Base-by-base conservation (phyloP, 345 rosid genomes). In the Pistacia vera region DNA sequence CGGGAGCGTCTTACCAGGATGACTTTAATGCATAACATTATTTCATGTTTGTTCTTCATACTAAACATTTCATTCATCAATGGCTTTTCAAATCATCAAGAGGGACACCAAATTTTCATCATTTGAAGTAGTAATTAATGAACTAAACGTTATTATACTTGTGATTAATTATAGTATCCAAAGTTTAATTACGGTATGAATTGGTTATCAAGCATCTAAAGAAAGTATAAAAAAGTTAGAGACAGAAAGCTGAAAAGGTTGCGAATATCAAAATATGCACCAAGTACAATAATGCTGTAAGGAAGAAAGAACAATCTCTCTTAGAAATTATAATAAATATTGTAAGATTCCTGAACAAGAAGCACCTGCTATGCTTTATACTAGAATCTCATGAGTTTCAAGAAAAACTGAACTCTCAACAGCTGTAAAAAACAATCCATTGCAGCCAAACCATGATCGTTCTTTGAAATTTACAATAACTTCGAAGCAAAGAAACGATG, bases 281-380 rank as follows among this genome's bases (percentile, higher is more conserved):
- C 18, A 25, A 62, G 25, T 25, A 25, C 25, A 66, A 63, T 49
- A 65, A 74, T 73, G 38, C 2, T 52, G 60, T 46, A 25, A 25
- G 25, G 25, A 25, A 25, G 25, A 77, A 85, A 64, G 77, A 75
- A 62, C 78, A 78, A 35, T 78, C 84, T 82, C 75, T 78, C 75
- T 48, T 72, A 82, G 81, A 73, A 77, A 80, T 62, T 41, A 25
- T 25, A 25, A 41, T 41, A 41, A 3, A 41, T 41, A 41, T 16
- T 80, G 75, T 68, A 35, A 28, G 85, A 72, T 80, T 80, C 81
- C 83, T 25, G 56, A 17, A 20, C 5, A 14, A 41, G 11, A n/a
- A 2, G 44, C 70, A 4, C 35, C n/a, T 4, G 9, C 54, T 46
- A 46, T 16, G 61, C 28, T 17, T 70, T 33, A 33, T 18, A 55